These are phyloP conservation scores for Penicillium crystallinum DNA, from an alignment of 495 filamentous ascomycete genomes.

Conservation along the genomic window DNA sequence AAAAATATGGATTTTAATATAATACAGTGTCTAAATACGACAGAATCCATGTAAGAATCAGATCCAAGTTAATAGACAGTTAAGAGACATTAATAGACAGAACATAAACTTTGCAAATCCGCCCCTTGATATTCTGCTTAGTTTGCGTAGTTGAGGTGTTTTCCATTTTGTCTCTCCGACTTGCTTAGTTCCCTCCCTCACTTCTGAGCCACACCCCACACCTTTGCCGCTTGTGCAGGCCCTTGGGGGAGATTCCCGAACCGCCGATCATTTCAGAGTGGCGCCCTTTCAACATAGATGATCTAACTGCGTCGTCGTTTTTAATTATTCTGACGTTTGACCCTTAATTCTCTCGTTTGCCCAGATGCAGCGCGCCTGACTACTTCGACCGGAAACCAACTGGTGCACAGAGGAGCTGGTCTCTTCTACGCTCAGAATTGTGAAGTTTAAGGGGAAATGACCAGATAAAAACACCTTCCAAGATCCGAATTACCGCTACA, in stretches of 20 bases:
- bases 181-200: not conserved
- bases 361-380: constrained; percentile 26
- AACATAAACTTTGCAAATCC: too few relatives aligned
- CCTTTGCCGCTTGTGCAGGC: constrained; percentile 9
- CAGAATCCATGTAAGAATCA: too few relatives aligned
- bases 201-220: not conserved
- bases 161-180: not conserved
- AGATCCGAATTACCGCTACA: constrained; percentile 9
- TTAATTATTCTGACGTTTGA: not conserved
- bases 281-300: constrained; percentile 16
- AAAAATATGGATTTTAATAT: not conserved
- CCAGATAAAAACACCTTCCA: constrained; percentile 9
- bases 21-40: not conserved
- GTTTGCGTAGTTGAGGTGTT: not conserved
- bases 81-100: too few relatives aligned
- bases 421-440: constrained; percentile 24
- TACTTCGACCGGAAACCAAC: constrained; percentile 10
- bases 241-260: constrained; percentile 7
- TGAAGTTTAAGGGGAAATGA: constrained; percentile 25
- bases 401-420: constrained; percentile 42
- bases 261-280: constrained; percentile 20
- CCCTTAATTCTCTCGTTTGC: constrained; percentile 2
- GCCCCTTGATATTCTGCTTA: too few relatives aligned
- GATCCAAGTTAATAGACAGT: too few relatives aligned
- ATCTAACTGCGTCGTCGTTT: constrained; percentile 6